Percentiles rank a stretch among this genome's conserved stretches.
Conservation (phyloP, 345 rosid genomes). For the Zanthoxylum bungeanum region DNA sequence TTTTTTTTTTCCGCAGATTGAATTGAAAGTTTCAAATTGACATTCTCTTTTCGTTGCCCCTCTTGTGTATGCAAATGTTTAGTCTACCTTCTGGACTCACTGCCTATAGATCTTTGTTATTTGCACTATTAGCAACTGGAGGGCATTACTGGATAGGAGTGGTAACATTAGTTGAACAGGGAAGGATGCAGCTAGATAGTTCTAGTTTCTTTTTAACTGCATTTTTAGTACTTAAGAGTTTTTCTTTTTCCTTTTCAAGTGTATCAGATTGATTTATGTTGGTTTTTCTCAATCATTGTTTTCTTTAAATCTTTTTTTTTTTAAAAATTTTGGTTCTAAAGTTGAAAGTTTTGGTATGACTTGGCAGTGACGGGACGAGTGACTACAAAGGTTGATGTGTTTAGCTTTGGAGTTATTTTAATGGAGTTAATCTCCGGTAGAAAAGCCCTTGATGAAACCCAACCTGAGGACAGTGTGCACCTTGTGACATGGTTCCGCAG, state of each 20-base stretch:
- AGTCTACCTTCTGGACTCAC: neutral
- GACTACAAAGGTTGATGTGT: conserved; percentile 41
- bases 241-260: neutral
- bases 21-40: neutral
- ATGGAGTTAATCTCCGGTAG: conserved; percentile 45
- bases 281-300: neutral
- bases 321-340: neutral
- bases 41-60: neutral
- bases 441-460: conserved; percentile 39
- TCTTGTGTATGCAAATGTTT: neutral
- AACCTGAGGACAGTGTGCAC: conserved; percentile 37
- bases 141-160: neutral
- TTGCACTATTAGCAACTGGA: neutral
- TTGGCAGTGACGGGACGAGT: conserved; percentile 22
- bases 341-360: neutral
- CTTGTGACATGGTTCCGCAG: conserved; percentile 40
- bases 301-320: no score
- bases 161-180: neutral
- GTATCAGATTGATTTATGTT: neutral
- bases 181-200: neutral
- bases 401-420: conserved; percentile 42
- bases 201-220: neutral
- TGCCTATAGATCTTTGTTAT: neutral
- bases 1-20: no score
- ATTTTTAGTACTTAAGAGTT: neutral